These are phyloP conservation scores for Hydnomerulius pinastri DNA, from an alignment of 768 basidiomycete genomes.

Conservation along the genomic window DNA sequence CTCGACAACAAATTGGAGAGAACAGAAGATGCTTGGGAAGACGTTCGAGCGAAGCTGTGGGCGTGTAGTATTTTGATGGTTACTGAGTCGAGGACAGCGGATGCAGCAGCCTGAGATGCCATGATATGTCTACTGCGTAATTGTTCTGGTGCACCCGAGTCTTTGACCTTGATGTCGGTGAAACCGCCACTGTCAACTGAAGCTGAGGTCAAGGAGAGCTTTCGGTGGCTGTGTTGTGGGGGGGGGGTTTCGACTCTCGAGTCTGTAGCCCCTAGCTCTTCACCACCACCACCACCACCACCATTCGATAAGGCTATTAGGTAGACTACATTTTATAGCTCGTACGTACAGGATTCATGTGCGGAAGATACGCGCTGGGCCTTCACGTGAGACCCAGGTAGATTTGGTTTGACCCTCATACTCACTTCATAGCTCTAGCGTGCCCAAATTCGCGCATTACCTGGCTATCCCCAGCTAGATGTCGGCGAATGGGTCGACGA, in stretches of 20 bases:
- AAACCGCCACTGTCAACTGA: too few species aligned
- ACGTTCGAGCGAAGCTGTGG: constrained; percentile 75
- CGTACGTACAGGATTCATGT: too few species aligned
- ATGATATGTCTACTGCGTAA: too few species aligned
- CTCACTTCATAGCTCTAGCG: constrained; percentile 14
- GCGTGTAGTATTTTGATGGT: constrained; percentile 74
- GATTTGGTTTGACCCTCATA: background rate
- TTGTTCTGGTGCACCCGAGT: too few species aligned
- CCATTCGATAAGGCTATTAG: too few species aligned
- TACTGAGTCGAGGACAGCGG: constrained; percentile 66
- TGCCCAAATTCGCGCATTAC: constrained; percentile 35
- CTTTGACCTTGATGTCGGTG: too few species aligned
- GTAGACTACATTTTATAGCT: too few species aligned
- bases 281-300: constrained; percentile 7
- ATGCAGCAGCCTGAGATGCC: constrained; percentile 45
- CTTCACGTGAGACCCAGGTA: constrained; percentile 36
- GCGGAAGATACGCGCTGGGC: constrained; percentile 62
- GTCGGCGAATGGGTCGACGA: constrained; percentile 63
- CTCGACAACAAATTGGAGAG: constrained; percentile 77
- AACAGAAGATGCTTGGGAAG: constrained; percentile 66
- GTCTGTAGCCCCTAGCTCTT: too few species aligned
- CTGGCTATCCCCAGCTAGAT: constrained; percentile 43
- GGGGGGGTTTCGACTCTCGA: too few species aligned
- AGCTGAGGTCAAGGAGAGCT: too few species aligned
- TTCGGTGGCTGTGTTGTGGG: too few species aligned